Evolutionary conservation across 192 early-diverging fungal genomes (phyloP).

Genomic region (Linnemannia zychae): DNA sequence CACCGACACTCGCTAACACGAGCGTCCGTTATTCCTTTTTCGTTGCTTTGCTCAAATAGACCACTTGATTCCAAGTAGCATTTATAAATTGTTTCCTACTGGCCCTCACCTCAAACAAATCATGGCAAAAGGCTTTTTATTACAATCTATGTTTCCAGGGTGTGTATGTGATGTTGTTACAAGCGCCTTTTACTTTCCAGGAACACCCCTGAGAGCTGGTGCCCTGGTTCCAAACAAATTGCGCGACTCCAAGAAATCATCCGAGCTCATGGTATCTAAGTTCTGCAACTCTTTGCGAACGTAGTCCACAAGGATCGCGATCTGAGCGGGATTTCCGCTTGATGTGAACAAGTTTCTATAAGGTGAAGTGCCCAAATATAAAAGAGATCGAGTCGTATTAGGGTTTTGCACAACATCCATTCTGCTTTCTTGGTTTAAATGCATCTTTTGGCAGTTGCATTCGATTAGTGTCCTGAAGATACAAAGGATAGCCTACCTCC

Average conservation of each 20-base stretch:
- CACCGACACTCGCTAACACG: background rate
- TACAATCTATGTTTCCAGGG: background rate
- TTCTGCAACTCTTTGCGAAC: conserved; percentile 55
- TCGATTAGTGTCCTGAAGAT: background rate
- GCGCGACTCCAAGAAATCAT: conserved; percentile 50
- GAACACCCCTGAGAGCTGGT: conserved; percentile 42
- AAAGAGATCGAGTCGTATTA: background rate
- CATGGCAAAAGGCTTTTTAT: background rate
- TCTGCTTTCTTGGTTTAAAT: background rate
- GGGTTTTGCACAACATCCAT: background rate
- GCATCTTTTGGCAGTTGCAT: background rate
- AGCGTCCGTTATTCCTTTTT: background rate
- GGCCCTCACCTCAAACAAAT: background rate
- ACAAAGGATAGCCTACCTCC: conserved; percentile 64
- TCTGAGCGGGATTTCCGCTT: conserved; percentile 42
- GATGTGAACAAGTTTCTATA: conserved; percentile 59
- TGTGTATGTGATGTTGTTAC: background rate
- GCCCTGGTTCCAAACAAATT: conserved; percentile 39
- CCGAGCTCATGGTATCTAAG: conserved; percentile 51
- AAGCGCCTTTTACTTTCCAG: conserved; percentile 37
- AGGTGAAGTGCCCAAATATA: background rate
- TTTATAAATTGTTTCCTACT: background rate
- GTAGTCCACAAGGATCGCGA: conserved; percentile 57
- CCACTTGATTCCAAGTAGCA: conserved; percentile 25
- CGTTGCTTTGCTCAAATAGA: background rate